Conservation (phyloP, 306 rosid species). For the Rosa rugosa region DNA sequence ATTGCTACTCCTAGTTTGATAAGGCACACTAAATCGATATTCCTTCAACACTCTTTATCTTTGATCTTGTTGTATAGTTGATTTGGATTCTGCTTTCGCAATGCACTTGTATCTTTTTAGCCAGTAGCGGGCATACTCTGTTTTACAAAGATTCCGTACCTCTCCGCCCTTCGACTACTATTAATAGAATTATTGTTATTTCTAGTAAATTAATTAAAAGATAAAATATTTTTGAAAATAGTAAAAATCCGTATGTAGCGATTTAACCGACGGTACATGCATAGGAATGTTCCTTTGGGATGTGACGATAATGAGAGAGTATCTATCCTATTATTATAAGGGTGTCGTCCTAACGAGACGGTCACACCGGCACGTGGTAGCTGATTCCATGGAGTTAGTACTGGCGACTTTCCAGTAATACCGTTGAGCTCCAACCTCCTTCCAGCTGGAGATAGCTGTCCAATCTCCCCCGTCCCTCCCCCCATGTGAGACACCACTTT, state of each 20-base stretch:
- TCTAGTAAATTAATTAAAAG: too few species aligned
- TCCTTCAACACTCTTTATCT: too few species aligned
- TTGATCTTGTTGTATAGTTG: too few species aligned
- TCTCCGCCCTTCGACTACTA: too few species aligned
- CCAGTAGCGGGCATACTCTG: too few species aligned
- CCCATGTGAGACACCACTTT: slow-evolving; percentile 35
- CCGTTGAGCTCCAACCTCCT: slow-evolving; percentile 77
- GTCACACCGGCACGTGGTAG: slow-evolving; percentile 82
- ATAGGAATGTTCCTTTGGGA: slow-evolving; percentile 6
- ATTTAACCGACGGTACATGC: not conserved
- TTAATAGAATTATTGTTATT: too few species aligned
- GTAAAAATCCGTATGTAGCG: not conserved
- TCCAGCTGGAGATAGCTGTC: slow-evolving; percentile 95
- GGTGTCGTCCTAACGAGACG: slow-evolving; percentile 33
- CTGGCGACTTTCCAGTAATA: slow-evolving; percentile 79
- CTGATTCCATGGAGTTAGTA: slow-evolving; percentile 44
- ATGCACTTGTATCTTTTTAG: too few species aligned
- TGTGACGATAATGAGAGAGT: slow-evolving; percentile 7
- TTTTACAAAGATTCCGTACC: too few species aligned
- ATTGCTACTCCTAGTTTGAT: too few species aligned
- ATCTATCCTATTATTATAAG: slow-evolving; percentile 24
- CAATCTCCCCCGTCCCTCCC: slow-evolving; percentile 6
- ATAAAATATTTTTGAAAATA: too few species aligned
- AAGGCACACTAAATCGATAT: too few species aligned
- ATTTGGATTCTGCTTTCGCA: too few species aligned